Evolutionary conservation across 805 yeast genomes (phyloP), one percentile per base, ranked within the genome.

Genomic region (Yarrowia yakushimensis): DNA sequence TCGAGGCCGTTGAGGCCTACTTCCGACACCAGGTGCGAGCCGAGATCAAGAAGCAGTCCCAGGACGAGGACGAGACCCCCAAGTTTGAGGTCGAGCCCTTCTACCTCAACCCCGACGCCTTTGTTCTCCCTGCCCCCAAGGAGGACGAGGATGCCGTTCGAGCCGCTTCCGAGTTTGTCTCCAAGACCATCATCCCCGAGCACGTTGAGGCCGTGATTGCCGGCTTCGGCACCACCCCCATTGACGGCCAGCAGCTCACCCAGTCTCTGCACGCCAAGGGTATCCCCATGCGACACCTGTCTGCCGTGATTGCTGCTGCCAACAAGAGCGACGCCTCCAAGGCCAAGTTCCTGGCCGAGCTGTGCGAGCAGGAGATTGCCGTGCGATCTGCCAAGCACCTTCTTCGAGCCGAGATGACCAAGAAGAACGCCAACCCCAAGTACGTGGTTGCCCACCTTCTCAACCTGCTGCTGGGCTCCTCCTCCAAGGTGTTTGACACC

Each of bases 1-100:
- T 85, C 66, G 98, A 93, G 76, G 94, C 97, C 17, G 84, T 93
- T 52, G 93, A 86, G 67, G 89, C 85, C 68, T 93, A 97, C 97
- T 90, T 94, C 86, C 82, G 82, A 70, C 74, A 83, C 64, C 83
- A 86, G 70, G 81, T 87, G 2, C 82, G 87, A 64, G 75, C 71
- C 1, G 83, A 83, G 68, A 77, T 84, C 43, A 84, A 82, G 63
- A 76, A 75, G 60, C 77, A 73, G 13, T 25, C 33, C 1, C 34
- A 17, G 37, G 75, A 74, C n/a, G 77, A 75, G 63, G 75, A 76
- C 18, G 77, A 63, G 78, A n/a, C 37, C 27, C 39, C 54, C 23
- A 48, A 30, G 42, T 59, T 59, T 23, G 54, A 23, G 20, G 48
- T 55, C 42, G 77, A 81, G 41, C 72, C 78, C 61, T 85, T 82